Conservation (phyloP, 805 yeast species). For the Sugiyamaella smithiae region DNA sequence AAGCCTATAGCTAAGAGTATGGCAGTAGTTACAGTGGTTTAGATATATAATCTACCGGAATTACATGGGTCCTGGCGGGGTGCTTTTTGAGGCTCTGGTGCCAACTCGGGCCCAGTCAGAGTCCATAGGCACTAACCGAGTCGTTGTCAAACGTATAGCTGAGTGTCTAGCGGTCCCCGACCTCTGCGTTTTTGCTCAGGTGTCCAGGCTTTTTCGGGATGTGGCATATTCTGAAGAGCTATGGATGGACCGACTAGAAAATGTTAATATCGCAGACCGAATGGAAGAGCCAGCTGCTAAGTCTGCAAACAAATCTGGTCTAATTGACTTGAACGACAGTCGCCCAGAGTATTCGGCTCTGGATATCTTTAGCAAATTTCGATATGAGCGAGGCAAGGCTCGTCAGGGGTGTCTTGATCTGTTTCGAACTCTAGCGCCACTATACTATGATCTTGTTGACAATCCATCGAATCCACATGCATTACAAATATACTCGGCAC, state of each 20-base stretch:
- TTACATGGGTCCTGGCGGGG: not conserved
- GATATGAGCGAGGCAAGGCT: constrained; percentile 19
- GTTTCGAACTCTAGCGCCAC: constrained; percentile 40
- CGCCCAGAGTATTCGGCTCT: constrained; percentile 6
- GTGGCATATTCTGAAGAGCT: constrained; percentile 39
- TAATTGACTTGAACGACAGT: not conserved
- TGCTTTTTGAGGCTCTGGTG: constrained; percentile 8
- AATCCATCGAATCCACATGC: constrained; percentile 42
- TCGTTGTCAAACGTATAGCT: constrained; percentile 10
- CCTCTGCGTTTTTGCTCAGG: constrained; percentile 39
- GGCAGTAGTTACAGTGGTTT: too few species aligned
- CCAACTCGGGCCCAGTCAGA: constrained; percentile 5
- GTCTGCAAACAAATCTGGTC: not conserved
- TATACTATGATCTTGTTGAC: constrained; percentile 46
- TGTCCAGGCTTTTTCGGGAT: constrained; percentile 39
- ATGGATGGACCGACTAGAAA: constrained; percentile 18
- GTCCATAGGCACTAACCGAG: constrained; percentile 7
- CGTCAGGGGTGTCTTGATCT: constrained; percentile 27
- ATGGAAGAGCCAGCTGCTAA: not conserved
- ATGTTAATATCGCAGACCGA: constrained; percentile 10
- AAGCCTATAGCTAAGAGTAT: too few species aligned
- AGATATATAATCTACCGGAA: too few species aligned
- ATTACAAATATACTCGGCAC: constrained; percentile 47
- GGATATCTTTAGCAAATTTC: constrained; percentile 18
- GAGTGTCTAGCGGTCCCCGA: constrained; percentile 30